A percentile compares a stretch with the other conserved stretches of the same genome.
phyloP scores from a whole-genome alignment of 2,329 filamentous ascomycete species.

The Herpotrichia juniperi region DNA sequence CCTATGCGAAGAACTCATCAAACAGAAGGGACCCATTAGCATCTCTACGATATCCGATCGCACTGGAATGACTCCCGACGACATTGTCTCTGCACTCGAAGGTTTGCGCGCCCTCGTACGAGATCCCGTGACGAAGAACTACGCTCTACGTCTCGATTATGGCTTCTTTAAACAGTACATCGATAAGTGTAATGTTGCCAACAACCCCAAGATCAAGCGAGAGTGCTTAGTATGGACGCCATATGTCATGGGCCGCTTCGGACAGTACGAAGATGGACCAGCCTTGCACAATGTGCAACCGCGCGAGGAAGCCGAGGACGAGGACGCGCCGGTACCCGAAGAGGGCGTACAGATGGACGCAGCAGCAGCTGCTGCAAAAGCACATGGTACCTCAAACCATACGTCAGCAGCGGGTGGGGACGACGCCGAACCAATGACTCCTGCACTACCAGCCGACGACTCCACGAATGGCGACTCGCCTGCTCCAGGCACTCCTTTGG shows the following conservation, averaged over 20 bases:
- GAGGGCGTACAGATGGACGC: slow-evolving; percentile 50
- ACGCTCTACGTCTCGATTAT: slow-evolving; percentile 86
- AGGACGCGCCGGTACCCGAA: slow-evolving; percentile 47
- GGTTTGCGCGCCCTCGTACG: slow-evolving; percentile 86
- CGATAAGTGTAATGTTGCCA: slow-evolving; percentile 85
- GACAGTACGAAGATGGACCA: slow-evolving; percentile 82
- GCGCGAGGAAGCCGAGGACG: slow-evolving; percentile 71
- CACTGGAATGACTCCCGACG: slow-evolving; percentile 94
- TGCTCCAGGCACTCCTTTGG: slow-evolving; percentile 37
- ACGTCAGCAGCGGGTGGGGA: slow-evolving; percentile 12
- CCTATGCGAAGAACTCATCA: slow-evolving; percentile 81
- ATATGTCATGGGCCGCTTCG: slow-evolving; percentile 90
- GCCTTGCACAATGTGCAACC: slow-evolving; percentile 85
- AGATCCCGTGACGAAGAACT: slow-evolving; percentile 85
- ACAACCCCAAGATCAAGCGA: slow-evolving; percentile 83
- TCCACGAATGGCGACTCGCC: slow-evolving; percentile 38
- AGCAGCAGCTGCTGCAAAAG: slow-evolving; percentile 22
- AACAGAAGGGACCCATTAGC: slow-evolving; percentile 62
- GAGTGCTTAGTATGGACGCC: slow-evolving; percentile 90
- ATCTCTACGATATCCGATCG: slow-evolving; percentile 77
- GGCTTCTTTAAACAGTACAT: slow-evolving; percentile 88
- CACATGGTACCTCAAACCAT: slow-evolving; percentile 26
- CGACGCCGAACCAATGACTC: slow-evolving; percentile 20
- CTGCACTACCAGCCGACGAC: slow-evolving; percentile 31
- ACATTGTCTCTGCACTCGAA: slow-evolving; percentile 93